A percentile compares a stretch with the other conserved stretches of the same genome.
Evolutionary conservation across 2,329 filamentous ascomycete species (phyloP).

Genomic region (Periconia macrospinosa): DNA sequence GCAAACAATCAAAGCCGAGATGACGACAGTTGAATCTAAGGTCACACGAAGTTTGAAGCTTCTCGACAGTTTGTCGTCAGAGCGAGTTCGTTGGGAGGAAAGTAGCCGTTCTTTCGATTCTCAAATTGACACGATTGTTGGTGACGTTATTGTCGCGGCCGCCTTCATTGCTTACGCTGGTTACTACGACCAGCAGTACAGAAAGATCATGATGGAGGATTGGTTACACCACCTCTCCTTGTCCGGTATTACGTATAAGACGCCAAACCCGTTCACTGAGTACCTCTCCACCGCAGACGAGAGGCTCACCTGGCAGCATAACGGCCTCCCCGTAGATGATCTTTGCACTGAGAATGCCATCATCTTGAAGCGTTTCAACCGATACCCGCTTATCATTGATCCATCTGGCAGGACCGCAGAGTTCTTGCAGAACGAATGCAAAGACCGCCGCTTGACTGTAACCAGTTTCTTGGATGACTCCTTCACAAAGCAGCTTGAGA

Average conservation of each 20-base stretch:
- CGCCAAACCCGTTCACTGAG: conserved; percentile 91
- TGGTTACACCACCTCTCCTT: conserved; percentile 92
- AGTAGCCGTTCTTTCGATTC: conserved; percentile 98
- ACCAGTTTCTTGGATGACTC: conserved; percentile 98
- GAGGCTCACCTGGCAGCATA: conserved; percentile 90
- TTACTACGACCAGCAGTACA: conserved; percentile 96
- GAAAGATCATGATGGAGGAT: conserved; percentile 96
- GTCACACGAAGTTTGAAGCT: conserved; percentile 94
- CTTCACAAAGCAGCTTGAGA: conserved; percentile 97
- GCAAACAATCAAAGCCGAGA: conserved; percentile 94
- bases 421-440: conserved; percentile 92
- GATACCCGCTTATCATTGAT: conserved; percentile 97
- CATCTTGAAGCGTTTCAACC: conserved; percentile 94
- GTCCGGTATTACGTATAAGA: conserved; percentile 92
- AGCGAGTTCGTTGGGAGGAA: conserved; percentile 91
- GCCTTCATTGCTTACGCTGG: conserved; percentile 97
- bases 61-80: conserved; percentile 91
- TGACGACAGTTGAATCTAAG: conserved; percentile 96
- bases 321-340: conserved; percentile 91
- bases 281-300: conserved; percentile 97
- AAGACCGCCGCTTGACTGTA: conserved; percentile 88
- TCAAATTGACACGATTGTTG: conserved; percentile 93
- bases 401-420: conserved; percentile 93
- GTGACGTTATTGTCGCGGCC: conserved; percentile 93
- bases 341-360: conserved; percentile 99